phyloP scores from a whole-genome alignment of 352 stramenopile genomes.

The Globisporangium lucens region DNA sequence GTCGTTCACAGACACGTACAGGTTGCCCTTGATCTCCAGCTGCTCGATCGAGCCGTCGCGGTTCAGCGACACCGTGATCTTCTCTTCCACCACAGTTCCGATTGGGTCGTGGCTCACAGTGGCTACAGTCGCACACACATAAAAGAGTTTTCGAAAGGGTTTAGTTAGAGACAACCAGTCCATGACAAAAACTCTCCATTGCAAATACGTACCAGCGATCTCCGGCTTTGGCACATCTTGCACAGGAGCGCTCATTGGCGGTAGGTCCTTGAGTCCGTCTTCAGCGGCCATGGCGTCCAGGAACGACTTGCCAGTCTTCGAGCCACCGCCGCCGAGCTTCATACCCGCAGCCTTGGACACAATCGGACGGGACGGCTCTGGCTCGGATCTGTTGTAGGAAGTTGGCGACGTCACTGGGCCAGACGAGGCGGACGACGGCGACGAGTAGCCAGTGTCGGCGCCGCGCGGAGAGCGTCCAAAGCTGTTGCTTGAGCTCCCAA shows the following conservation, averaged over 20 bases:
- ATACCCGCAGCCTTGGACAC: conserved; percentile 60
- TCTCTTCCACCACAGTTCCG: conserved; percentile 81
- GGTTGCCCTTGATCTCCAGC: conserved; percentile 82
- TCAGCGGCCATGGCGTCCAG: conserved; percentile 85
- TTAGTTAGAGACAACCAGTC: neutral
- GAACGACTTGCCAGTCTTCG: conserved; percentile 74
- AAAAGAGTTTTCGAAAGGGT: neutral
- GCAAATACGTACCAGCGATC: conserved; percentile 26
- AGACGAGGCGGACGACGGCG: conserved; percentile 19
- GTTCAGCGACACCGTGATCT: conserved; percentile 82
- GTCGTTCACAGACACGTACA: conserved; percentile 85
- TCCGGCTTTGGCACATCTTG: conserved; percentile 58
- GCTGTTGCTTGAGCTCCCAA: conserved; percentile 57
- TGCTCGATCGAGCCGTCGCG: conserved; percentile 82
- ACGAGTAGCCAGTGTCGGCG: conserved; percentile 38
- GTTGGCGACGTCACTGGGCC: conserved; percentile 47
- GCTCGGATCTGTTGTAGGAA: conserved; percentile 47
- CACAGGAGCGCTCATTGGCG: conserved; percentile 71
- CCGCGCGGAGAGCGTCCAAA: conserved; percentile 66
- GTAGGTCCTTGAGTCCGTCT: conserved; percentile 84
- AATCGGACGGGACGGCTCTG: conserved; percentile 35
- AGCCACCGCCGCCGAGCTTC: conserved; percentile 41
- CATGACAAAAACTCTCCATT: neutral
- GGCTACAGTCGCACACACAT: conserved; percentile 11
- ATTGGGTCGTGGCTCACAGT: conserved; percentile 81